These are phyloP conservation scores for Termitomyces sp. DNA, from an alignment of 768 basidiomycete genomes.

Conservation along the genomic window DNA sequence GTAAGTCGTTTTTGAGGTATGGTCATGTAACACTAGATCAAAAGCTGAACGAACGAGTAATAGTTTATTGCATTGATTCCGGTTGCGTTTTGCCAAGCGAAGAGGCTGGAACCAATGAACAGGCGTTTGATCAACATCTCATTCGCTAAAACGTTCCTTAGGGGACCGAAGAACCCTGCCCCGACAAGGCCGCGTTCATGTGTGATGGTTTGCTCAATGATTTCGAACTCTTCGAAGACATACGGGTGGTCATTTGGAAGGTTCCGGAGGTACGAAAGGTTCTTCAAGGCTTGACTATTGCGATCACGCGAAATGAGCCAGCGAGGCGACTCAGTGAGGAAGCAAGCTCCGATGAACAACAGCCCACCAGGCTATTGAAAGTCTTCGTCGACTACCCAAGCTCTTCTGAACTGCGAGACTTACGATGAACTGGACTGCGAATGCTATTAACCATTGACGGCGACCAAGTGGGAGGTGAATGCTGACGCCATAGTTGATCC, in stretches of 20 bases:
- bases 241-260: constrained; percentile 25
- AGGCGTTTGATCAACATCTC: constrained; percentile 26
- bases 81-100: constrained; percentile 41
- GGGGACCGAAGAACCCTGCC: constrained; percentile 27
- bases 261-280: constrained; percentile 27
- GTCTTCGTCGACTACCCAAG: neutral
- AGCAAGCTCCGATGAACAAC: constrained; percentile 26
- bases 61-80: constrained; percentile 42
- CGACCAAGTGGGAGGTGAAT: constrained; percentile 21
- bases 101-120: constrained; percentile 30
- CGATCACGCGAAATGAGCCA: constrained; percentile 33
- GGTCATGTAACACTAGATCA: neutral
- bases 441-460: constrained; percentile 32
- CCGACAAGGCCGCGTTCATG: constrained; percentile 28
- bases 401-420: neutral
- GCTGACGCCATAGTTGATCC: constrained; percentile 34
- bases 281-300: constrained; percentile 22
- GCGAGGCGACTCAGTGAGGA: constrained; percentile 29
- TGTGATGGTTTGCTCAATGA: constrained; percentile 26
- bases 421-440: constrained; percentile 33
- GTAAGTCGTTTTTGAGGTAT: neutral
- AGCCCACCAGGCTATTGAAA: constrained; percentile 26
- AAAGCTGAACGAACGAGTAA: constrained; percentile 26
- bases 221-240: constrained; percentile 24
- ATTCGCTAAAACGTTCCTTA: constrained; percentile 24